Evolutionary conservation across 2,329 filamentous ascomycete genomes (phyloP), one percentile per base, ranked within the genome.

Genomic region (Thelonectria rubi): DNA sequence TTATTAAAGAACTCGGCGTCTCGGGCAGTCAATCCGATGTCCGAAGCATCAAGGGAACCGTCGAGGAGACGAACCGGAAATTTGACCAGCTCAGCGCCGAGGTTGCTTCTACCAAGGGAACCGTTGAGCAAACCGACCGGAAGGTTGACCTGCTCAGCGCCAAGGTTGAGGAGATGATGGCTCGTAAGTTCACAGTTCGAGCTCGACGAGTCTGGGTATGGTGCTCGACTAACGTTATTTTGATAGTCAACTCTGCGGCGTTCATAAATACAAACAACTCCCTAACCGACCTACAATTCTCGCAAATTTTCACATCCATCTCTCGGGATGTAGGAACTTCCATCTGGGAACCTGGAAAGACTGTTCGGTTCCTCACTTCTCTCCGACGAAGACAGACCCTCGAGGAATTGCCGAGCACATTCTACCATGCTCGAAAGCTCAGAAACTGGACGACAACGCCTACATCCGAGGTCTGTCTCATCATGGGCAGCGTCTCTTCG

Each of bases 301-400:
- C 45, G 5, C 43, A 56, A n/a, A 56, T 56, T n/a, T 32, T 56
- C 21, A 6, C 39, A 17, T 18, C 45, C 3, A 42, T 56, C 3
- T 49, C 45, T 9, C 15, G 18, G 9, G 40, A 11, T 10, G 14
- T 40, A 12, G 20, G 34, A 3, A 21, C 10, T 2, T 14, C 15
- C 6, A 42, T 49, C 5, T 20, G 21, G 18, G 15, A 56, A 1
- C 45, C 45, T 0, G 9, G 4, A 15, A 49, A 42, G 11, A 24
- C 24, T 2, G n/a, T 56, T 14, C 18, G 42, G 15, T 20, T 48
- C 2, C 14, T 49, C 4, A 26, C 20, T 15, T 46, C 43, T 11
- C 52, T 40, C 2, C 52, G 52, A 17, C 52, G 43, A 24, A 47
- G 43, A 30, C 11, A 15, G 20, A n/a, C 17, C 1, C 43, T 17